Base-by-base conservation (phyloP, 2,329 filamentous ascomycete species). In the Chalaropsis thielavioides region DNA sequence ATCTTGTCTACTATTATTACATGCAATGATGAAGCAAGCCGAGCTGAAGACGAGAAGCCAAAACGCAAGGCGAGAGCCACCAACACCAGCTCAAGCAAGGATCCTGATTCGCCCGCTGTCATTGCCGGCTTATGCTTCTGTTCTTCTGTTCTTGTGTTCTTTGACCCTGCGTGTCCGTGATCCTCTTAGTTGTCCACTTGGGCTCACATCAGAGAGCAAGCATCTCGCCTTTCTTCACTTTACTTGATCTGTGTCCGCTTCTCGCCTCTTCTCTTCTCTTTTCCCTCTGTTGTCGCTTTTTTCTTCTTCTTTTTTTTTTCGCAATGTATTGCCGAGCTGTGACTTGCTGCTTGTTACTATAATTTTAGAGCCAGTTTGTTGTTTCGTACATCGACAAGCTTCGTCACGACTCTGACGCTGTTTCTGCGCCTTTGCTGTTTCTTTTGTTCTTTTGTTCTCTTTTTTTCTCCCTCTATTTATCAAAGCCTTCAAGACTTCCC, bases 71-170 rank as follows among this genome's bases (percentile, higher is more conserved):
- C 35, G 35, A 38, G 35, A 38, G 7, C 35, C 35, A 38, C 43
- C 43, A 46, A 19, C 43, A 6, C 43, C 10, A 58, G 51, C 24
- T 17, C 27, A 35, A 35, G 31, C 51, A 17, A 35, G 54, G 24
- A 24, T 22, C 60, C 60, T 49, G 60, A 46, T 35, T 62, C 24
- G n/a, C 6, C 60, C 60, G 27, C 40, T 31, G 38, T n/a, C 31
- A 44, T 35, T 61, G 41, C 15, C 59, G 40, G 19, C 62, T 58
- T 63, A 6, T 63, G 54, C 35, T 56, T 63, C 51, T 22, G 22
- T 19, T 49, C 44, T 43, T 35, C 31, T 63, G 5, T 54, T 41
- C 51, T n/a, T 51, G 54, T 63, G n/a, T 63, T 54, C 49, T 13
- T 15, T 40, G 27, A 19, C 2, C 56, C 31, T 22, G 35, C 35